Conservation (phyloP, 2,329 filamentous ascomycete genomes). For the Cryphonectria parasitica region DNA sequence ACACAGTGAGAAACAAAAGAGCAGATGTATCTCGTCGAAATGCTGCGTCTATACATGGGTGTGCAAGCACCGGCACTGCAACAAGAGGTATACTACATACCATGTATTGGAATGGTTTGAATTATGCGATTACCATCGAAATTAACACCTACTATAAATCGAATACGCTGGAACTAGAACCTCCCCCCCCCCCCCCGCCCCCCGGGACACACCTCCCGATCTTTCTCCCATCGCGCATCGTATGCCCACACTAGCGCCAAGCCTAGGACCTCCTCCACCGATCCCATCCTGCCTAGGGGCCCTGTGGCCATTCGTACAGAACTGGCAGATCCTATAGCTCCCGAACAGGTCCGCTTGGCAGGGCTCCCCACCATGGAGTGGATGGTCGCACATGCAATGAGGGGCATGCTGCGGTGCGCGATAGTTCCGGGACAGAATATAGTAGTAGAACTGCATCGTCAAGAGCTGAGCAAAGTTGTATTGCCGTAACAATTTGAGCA, state of each 20-base stretch:
- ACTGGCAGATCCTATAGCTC: neutral
- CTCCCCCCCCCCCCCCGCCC: no score
- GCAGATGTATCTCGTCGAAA: neutral
- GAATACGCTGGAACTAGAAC: neutral
- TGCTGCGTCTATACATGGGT: neutral
- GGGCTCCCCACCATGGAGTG: neutral
- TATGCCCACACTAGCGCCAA: neutral
- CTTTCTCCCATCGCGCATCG: neutral
- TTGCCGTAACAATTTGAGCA: neutral
- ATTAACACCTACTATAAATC: neutral
- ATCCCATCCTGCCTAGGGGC: neutral
- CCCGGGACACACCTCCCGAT: neutral
- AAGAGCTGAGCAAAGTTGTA: neutral
- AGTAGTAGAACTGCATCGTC: neutral
- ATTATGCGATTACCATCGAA: neutral
- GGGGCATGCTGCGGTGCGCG: neutral
- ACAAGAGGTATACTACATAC: no score
- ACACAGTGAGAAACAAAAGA: no score
- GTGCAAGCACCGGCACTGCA: no score
- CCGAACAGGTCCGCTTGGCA: neutral
- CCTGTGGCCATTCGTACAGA: neutral
- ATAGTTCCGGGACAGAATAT: neutral
- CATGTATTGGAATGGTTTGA: neutral
- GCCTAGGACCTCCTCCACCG: neutral
- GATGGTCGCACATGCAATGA: neutral